Evolutionary conservation across 345 rosid species (phyloP).

Genomic region (Gossypium ekmanianum): DNA sequence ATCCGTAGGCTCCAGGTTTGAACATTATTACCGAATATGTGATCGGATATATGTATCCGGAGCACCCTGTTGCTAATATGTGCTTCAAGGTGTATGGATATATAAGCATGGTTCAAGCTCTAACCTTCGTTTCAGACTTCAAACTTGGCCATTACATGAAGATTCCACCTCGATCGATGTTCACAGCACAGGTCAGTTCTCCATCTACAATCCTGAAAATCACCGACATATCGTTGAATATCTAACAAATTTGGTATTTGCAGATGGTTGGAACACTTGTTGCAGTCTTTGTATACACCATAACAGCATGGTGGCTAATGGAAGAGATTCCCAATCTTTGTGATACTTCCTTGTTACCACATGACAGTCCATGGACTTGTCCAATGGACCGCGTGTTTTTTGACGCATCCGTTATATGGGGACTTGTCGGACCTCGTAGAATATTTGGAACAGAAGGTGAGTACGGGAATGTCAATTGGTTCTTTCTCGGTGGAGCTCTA

Average conservation of each 20-base stretch:
- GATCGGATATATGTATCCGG: constrained; percentile 75
- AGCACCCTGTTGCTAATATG: constrained; percentile 85
- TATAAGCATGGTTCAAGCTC: constrained; percentile 76
- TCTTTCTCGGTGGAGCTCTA: constrained; percentile 59
- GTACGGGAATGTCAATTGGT: constrained; percentile 61
- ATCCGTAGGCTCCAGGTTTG: constrained; percentile 49
- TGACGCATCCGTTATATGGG: constrained; percentile 84
- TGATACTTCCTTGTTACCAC: constrained; percentile 44
- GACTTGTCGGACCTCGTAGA: constrained; percentile 75
- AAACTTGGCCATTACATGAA: constrained; percentile 95
- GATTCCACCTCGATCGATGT: constrained; percentile 85
- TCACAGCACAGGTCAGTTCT: constrained; percentile 60
- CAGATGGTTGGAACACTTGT: constrained; percentile 67
- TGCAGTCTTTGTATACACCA: constrained; percentile 45
- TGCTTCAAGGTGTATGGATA: constrained; percentile 89
- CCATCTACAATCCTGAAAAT: too few species aligned
- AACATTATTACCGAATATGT: constrained; percentile 76
- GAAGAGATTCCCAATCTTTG: constrained; percentile 60
- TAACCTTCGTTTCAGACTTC: constrained; percentile 63
- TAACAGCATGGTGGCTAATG: constrained; percentile 91
- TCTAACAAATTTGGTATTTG: background rate
- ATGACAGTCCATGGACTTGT: constrained; percentile 72
- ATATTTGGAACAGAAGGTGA: constrained; percentile 72
- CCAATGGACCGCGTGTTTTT: constrained; percentile 64
- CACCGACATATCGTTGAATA: background rate